These are phyloP conservation scores for Chlorella sp. DNA, from an alignment of 139 green algal species.

Conservation along the genomic window DNA sequence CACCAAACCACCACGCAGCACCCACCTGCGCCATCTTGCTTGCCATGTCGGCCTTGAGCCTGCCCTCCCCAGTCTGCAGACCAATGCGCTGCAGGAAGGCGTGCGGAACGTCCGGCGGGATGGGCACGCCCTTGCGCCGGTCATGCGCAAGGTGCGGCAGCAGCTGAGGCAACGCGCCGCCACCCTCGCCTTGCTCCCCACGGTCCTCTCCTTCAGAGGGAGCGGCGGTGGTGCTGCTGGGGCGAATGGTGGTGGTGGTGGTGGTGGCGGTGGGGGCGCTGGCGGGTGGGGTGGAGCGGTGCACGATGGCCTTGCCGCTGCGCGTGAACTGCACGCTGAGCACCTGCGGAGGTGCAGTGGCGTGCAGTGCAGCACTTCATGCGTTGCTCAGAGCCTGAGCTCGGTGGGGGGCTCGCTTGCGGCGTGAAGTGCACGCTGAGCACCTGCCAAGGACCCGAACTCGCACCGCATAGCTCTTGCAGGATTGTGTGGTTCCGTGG, in stretches of 20 bases:
- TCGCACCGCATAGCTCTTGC: too few relatives aligned
- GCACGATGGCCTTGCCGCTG: conserved; percentile 22
- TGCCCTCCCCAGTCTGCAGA: conserved; percentile 41
- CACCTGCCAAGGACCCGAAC: too few relatives aligned
- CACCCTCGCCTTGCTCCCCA: too few relatives aligned
- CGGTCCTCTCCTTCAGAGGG: background rate
- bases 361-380: too few relatives aligned
- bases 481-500: too few relatives aligned
- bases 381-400: too few relatives aligned
- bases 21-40: background rate
- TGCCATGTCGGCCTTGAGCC: conserved; percentile 33
- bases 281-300: background rate
- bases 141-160: conserved; percentile 29
- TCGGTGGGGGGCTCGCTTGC: too few relatives aligned
- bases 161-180: background rate
- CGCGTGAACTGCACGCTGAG: conserved; percentile 21
- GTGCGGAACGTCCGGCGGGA: conserved; percentile 26
- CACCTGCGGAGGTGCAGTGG: conserved; percentile 14
- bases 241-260: background rate
- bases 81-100: conserved; percentile 50
- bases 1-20: too few relatives aligned
- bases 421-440: too few relatives aligned
- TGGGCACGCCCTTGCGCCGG: conserved; percentile 33
- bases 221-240: background rate
- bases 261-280: background rate